Evolutionary conservation across 495 filamentous ascomycete genomes (phyloP).

Genomic region (Physcia stellaris): DNA sequence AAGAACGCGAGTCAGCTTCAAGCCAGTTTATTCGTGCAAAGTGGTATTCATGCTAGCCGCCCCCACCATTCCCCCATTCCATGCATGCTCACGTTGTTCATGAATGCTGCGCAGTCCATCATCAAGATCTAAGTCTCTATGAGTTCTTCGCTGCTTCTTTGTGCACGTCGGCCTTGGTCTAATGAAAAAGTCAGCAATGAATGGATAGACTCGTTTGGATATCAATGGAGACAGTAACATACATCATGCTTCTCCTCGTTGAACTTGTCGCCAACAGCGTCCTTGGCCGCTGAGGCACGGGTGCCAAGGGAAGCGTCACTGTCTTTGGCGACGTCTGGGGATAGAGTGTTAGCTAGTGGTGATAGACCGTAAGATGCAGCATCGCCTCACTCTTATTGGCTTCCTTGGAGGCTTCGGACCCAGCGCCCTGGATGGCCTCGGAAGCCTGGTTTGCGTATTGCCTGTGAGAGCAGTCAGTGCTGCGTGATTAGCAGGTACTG

Average conservation of each 20-base stretch:
- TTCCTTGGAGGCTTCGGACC: constrained; percentile 41
- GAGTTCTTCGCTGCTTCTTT: constrained; percentile 2
- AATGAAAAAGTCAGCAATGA: neutral
- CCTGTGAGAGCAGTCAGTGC: constrained; percentile 17
- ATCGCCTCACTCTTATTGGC: constrained; percentile 38
- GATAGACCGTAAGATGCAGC: neutral
- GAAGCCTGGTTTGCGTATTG: constrained; percentile 49
- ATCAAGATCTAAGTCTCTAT: too few species aligned
- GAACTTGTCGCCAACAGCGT: constrained; percentile 43
- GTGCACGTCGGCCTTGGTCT: constrained; percentile 3
- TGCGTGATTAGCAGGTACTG: neutral
- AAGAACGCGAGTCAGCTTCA: too few species aligned
- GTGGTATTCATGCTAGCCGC: too few species aligned
- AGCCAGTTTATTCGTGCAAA: too few species aligned
- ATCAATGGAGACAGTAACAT: neutral
- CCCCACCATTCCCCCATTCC: too few species aligned
- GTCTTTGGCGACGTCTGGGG: constrained; percentile 38
- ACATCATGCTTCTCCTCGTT: constrained; percentile 36
- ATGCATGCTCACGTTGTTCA: neutral
- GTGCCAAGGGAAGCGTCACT: constrained; percentile 29
- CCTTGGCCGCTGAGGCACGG: constrained; percentile 40
- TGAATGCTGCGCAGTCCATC: neutral
- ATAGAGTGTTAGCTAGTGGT: neutral
- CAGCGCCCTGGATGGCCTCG: constrained; percentile 40
- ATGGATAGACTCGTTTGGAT: neutral